These are phyloP conservation scores for Acer negundo DNA, from an alignment of 345 rosid species.

Conservation along the genomic window DNA sequence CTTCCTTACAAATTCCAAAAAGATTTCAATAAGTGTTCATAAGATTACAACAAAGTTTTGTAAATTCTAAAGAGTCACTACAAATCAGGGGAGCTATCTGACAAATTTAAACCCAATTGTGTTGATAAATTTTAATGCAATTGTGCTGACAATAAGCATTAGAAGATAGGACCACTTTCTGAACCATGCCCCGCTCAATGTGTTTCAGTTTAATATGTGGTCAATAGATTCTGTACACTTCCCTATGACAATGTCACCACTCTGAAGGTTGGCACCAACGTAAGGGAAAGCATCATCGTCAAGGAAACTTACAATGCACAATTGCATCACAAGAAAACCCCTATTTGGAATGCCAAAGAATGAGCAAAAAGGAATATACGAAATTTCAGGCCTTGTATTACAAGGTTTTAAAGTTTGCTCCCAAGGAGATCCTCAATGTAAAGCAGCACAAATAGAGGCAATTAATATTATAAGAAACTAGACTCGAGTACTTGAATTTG, in stretches of 20 bases:
- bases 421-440: neutral
- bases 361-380: neutral
- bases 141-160: constrained; percentile 97
- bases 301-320: constrained; percentile 22
- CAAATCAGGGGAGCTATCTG: neutral
- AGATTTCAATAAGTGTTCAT: neutral
- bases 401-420: neutral
- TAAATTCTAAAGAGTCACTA: neutral
- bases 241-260: constrained; percentile 88
- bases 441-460: neutral
- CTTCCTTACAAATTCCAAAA: neutral
- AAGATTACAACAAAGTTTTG: neutral
- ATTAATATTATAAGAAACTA: neutral
- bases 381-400: neutral
- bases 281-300: constrained; percentile 92
- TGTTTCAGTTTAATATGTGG: constrained; percentile 80
- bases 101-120: neutral
- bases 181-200: constrained; percentile 87
- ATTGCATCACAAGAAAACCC: neutral
- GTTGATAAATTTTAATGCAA: constrained; percentile 41
- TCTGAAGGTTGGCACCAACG: constrained; percentile 75
- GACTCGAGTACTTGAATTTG: neutral
- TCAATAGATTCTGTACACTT: constrained; percentile 74
- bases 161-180: constrained; percentile 86
- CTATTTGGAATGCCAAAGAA: neutral